phyloP scores from a whole-genome alignment of 192 early-diverging fungal genomes.

The Podila clonocystis region DNA sequence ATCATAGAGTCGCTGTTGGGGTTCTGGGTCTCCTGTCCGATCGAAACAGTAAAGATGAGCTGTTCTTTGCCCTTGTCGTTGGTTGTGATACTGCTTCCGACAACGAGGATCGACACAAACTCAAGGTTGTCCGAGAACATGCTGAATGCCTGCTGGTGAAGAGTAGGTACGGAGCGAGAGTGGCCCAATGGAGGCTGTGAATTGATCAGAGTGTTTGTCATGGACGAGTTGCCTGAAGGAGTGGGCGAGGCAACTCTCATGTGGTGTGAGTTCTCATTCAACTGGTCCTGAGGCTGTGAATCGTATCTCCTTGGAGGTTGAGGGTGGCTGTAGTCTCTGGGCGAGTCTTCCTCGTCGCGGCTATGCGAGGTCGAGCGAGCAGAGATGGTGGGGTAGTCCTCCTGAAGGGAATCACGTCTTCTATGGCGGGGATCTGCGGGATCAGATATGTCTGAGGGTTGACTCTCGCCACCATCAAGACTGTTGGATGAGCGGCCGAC shows the following conservation, averaged over 20 bases:
- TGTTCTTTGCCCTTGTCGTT: constrained; percentile 86
- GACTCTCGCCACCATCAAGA: background rate
- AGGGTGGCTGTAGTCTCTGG: constrained; percentile 10
- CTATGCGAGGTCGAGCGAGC: constrained; percentile 39
- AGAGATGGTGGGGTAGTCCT: constrained; percentile 35
- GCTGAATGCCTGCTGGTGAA: constrained; percentile 37
- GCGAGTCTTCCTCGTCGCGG: constrained; percentile 22
- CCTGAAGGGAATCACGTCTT: constrained; percentile 23
- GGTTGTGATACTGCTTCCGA: constrained; percentile 68
- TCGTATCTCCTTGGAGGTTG: constrained; percentile 37
- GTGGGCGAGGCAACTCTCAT: constrained; percentile 24
- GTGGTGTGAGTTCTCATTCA: constrained; percentile 5
- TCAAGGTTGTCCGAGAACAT: constrained; percentile 40
- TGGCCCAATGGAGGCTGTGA: background rate
- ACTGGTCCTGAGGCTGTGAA: constrained; percentile 24
- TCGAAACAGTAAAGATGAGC: constrained; percentile 64
- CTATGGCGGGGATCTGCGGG: constrained; percentile 12
- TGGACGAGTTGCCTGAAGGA: constrained; percentile 43
- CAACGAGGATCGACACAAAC: constrained; percentile 48
- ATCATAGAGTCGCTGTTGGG: constrained; percentile 22
- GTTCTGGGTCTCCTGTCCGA: constrained; percentile 51
- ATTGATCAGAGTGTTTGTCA: constrained; percentile 15
- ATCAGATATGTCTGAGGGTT: background rate
- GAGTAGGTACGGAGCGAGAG: constrained; percentile 4
- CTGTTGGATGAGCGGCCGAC: background rate